Evolutionary conservation across 2,329 filamentous ascomycete species (phyloP).

Genomic region (Pseudogymnoascus sp.): DNA sequence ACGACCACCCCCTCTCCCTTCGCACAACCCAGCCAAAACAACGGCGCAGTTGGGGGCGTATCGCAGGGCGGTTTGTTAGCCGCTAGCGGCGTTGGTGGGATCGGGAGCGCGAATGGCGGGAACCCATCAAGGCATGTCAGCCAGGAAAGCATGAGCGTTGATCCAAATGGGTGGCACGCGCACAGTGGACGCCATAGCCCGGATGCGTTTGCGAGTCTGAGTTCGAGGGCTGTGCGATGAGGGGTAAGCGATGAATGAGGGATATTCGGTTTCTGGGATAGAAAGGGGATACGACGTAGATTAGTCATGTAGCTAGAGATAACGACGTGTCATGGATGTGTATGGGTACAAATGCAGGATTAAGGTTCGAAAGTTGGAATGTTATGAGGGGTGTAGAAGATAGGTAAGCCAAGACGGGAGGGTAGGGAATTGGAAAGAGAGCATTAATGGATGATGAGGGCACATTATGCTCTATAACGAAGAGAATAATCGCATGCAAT

Average conservation of each 20-base stretch:
- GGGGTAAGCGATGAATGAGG: background rate
- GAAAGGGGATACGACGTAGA: background rate
- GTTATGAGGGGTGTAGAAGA: background rate
- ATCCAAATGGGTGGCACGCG: constrained; percentile 47
- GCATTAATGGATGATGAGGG: background rate
- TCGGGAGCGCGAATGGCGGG: constrained; percentile 12
- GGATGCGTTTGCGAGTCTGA: constrained; percentile 67
- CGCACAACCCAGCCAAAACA: background rate
- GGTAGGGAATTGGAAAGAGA: background rate
- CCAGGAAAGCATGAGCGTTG: constrained; percentile 57
- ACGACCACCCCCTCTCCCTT: background rate
- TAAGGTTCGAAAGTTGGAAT: background rate
- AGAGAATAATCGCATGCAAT: background rate
- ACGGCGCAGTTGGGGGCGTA: background rate
- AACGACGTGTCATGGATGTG: background rate
- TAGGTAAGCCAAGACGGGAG: background rate
- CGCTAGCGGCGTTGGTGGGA: background rate
- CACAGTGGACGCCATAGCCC: constrained; percentile 66
- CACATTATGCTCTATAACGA: background rate
- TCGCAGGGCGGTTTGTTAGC: background rate
- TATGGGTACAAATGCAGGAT: background rate
- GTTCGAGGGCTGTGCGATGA: constrained; percentile 21
- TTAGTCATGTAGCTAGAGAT: background rate
- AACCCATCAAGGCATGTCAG: constrained; percentile 42
- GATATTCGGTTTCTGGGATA: background rate